Conservation (phyloP, 176 grass and related monocot species). For the Cenchrus fungigraminus region DNA sequence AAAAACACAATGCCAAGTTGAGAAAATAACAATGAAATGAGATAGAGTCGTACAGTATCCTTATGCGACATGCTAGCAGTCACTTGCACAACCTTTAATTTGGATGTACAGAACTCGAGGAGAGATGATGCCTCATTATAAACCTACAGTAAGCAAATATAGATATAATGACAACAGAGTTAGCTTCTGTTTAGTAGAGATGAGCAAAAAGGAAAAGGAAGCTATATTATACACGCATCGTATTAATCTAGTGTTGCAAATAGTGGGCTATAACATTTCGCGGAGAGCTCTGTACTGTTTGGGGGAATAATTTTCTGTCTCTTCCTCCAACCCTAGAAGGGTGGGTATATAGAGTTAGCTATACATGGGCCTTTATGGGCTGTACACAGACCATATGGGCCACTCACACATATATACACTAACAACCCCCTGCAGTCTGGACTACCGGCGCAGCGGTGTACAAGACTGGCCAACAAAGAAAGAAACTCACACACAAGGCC, state of each 20-base stretch:
- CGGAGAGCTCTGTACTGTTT: too few relatives aligned
- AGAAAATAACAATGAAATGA: conserved; percentile 17
- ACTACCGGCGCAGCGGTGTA: too few relatives aligned
- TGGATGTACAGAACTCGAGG: conserved; percentile 79
- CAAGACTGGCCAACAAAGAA: too few relatives aligned
- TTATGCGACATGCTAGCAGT: conserved; percentile 70
- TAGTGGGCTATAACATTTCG: too few relatives aligned
- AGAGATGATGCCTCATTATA: conserved; percentile 79
- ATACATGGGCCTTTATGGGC: too few relatives aligned
- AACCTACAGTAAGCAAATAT: conserved; percentile 53
- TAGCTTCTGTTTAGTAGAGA: conserved; percentile 20
- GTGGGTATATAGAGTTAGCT: too few relatives aligned
- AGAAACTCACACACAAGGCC: too few relatives aligned
- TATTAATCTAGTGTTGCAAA: neutral
- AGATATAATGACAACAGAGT: neutral
- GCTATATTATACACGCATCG: neutral
- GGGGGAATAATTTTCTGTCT: too few relatives aligned
- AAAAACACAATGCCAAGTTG: neutral
- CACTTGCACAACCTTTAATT: conserved; percentile 81
- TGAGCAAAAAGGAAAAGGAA: neutral
- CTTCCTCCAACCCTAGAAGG: too few relatives aligned
- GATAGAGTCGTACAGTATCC: conserved; percentile 67
- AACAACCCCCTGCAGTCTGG: too few relatives aligned
- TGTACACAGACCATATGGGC: too few relatives aligned
- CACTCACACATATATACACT: too few relatives aligned